phyloP scores from a whole-genome alignment of 106 monocot genomes.

The Apostasia shenzhenica region DNA sequence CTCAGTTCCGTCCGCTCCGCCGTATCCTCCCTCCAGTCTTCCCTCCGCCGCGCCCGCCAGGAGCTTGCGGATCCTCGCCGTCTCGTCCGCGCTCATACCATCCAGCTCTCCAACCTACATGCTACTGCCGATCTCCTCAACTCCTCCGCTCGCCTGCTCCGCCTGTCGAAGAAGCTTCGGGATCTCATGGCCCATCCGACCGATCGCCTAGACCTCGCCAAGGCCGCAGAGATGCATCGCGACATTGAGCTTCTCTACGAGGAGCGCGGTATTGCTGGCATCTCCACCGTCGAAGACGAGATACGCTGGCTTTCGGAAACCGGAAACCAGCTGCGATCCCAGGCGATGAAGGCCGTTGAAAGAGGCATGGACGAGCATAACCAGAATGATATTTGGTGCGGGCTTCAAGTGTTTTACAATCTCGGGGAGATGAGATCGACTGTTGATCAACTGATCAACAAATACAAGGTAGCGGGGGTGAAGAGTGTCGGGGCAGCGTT shows the following conservation, averaged over 20 bases:
- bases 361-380: constrained; percentile 79
- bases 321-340: constrained; percentile 43
- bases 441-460: constrained; percentile 60
- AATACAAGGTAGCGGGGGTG: constrained; percentile 63
- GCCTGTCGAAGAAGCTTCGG: constrained; percentile 43
- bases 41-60: constrained; percentile 39
- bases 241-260: constrained; percentile 67
- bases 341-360: constrained; percentile 76
- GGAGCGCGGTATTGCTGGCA: constrained; percentile 61
- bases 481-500: constrained; percentile 69
- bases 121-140: constrained; percentile 63
- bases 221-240: constrained; percentile 83
- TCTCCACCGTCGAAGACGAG: constrained; percentile 79
- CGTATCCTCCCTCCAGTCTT: constrained; percentile 39
- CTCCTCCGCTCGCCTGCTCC: constrained; percentile 51
- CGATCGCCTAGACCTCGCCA: constrained; percentile 57
- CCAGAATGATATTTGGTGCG: constrained; percentile 95
- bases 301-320: constrained; percentile 63
- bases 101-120: constrained; percentile 72
- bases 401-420: constrained; percentile 96
- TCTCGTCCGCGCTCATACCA: constrained; percentile 36
- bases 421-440: constrained; percentile 76
- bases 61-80: constrained; percentile 60
- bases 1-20: constrained; percentile 54
- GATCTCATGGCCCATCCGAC: constrained; percentile 17